These are phyloP conservation scores for Fusarium pseudograminearum DNA, from an alignment of 2,329 filamentous ascomycete genomes.

Conservation along the genomic window DNA sequence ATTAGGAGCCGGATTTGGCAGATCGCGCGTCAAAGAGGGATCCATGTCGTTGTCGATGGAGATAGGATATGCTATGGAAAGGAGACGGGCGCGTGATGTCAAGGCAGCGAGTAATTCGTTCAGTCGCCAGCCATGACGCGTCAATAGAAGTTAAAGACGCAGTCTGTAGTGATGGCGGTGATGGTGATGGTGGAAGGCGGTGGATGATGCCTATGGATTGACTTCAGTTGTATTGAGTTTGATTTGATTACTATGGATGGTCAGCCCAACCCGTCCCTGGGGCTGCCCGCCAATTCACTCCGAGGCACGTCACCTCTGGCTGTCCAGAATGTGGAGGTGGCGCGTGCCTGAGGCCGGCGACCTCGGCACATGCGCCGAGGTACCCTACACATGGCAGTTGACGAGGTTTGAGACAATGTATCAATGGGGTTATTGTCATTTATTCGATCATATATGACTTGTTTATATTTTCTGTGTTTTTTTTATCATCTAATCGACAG, in stretches of 20 bases:
- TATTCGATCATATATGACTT: rapidly evolving
- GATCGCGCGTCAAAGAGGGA: constrained; percentile 38
- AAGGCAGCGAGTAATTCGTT: constrained; percentile 16
- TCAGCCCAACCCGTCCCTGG: constrained; percentile 20
- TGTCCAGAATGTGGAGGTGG: constrained; percentile 38
- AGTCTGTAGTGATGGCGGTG: constrained; percentile 10
- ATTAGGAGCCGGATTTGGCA: constrained; percentile 39
- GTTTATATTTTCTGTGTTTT: rapidly evolving
- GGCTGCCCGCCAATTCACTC: constrained; percentile 26
- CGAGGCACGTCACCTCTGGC: constrained; percentile 45
- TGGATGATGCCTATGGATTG: constrained; percentile 31
- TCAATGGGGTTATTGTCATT: not conserved
- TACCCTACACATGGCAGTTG: constrained; percentile 31
- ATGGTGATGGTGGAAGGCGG: constrained; percentile 14
- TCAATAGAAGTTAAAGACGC: not conserved
- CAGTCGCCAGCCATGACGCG: constrained; percentile 39
- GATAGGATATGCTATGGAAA: constrained; percentile 23
- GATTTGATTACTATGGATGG: constrained; percentile 10
- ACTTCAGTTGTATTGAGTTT: constrained; percentile 13
- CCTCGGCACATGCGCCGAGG: constrained; percentile 28
- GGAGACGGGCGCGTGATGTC: constrained; percentile 32
- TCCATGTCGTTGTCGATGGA: constrained; percentile 26
- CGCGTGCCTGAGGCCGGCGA: constrained; percentile 42
- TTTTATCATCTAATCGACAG: too few relatives aligned
- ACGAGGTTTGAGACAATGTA: too few relatives aligned